Evolutionary conservation across 2,329 filamentous ascomycete species (phyloP), one percentile per base, ranked within the genome.

Genomic region (Ceratocystiopsis brevicomis): DNA sequence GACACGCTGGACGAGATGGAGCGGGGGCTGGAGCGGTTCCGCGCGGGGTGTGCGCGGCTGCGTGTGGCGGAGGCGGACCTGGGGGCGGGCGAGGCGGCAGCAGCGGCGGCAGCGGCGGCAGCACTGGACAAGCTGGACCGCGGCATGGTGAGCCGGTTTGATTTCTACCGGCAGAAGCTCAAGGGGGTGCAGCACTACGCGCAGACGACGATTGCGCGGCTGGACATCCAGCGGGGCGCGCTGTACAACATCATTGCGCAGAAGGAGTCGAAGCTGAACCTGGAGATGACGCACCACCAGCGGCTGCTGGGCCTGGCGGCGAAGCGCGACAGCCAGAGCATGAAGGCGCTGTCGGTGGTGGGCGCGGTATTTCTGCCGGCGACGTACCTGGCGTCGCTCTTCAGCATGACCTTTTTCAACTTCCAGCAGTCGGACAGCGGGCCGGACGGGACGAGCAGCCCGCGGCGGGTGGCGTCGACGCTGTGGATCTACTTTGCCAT

Each of bases 361-460:
- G 75, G 74, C 25, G 72, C 73, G 37, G 60, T 78, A 37, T 78
- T 78, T 51, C 60, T 78, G 6, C 74, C 74, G 0, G 73, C 73
- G 2, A 76, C 73, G 1, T 76, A 69, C 49, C 63, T 78, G 16
- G 67, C 74, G 10, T 78, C 74, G 0, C 61, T 78, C 19, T 78
- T 78, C 51, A 70, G 67, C 60, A 78, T 77, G 72, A 72, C 71
- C 0, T 78, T 78, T 54, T 78, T 78, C 60, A 67, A 78, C 57
- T 78, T 76, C 50, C 66, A 67, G 49, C 57, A 61, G 33, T 42
- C 47, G 53, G 59, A 55, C 41, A 55, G 58, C 5, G 54, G 58
- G 16, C 59, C 63, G 5, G 55, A 61, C 40, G 32, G 32, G 11
- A 11, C 11, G 11, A 34, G 33, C 33, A 34, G 33, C 33, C 33